Evolutionary conservation across 2,329 filamentous ascomycete species (phyloP), one percentile per base, ranked within the genome.

Genomic region (Phialemonium atrogriseum): DNA sequence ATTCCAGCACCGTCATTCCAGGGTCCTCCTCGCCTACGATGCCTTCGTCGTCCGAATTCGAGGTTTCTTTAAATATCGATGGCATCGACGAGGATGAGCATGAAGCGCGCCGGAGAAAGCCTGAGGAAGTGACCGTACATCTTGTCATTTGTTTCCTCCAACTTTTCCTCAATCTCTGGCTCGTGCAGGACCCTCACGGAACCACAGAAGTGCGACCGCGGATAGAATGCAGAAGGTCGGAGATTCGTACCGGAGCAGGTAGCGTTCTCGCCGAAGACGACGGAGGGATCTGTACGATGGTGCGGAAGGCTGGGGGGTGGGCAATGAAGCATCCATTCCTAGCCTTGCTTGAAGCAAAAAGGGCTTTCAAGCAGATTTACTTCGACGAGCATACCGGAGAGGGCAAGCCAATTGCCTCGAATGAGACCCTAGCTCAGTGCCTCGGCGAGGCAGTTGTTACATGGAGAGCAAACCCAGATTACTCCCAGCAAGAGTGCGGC

Each of bases 361-460:
- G 29, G 4, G 29, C 20, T 16, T 30, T 30, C 19, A 24, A 31
- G 5, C 10, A 14, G 8, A 7, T 23, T 17, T 7, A 15, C 13
- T 31, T 24, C 20, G 12, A 17, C 13, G 29, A 24, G 16, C 15
- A 15, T 16, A 31, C 20, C 11, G 13, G 12, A 15, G 5, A 8
- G 6, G 23, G 24, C 14, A 31, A 11, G 9, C 29, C 29, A 11
- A 15, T 31, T 14, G 24, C 18, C n/a, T 31, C 29, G 6, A 31
- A 31, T 22, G 29, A 31, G 20, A 31, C 14, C 19, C 17, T 31
- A 22, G 29, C 29, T 15, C 29, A 31, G 20, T 31, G 24, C 13
- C n/a, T 31, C 18, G 29, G 29, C 14, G 29, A 31, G 12, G 29
- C 29, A 7, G 20, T 31, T 5, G 18, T 31, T 15, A 31, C 20